A percentile compares a stretch with the other conserved stretches of the same genome.
phyloP scores from a whole-genome alignment of 352 stramenopile genomes.

The Paralagenidium karlingii region DNA sequence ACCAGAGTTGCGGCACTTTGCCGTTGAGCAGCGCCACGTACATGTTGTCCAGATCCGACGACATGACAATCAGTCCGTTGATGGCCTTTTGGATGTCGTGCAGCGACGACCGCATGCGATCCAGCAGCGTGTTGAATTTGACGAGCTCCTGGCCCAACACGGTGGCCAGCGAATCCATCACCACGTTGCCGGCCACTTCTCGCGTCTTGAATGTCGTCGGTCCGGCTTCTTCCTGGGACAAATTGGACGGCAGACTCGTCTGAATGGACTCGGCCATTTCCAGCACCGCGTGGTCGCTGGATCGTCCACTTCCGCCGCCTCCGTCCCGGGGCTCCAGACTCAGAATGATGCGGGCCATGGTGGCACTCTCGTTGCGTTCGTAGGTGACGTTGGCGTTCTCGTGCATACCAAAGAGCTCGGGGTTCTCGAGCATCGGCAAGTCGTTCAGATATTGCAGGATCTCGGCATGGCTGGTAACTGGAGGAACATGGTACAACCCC shows the following conservation, averaged over 20 bases:
- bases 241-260: constrained; percentile 29
- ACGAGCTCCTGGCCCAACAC: constrained; percentile 90
- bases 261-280: constrained; percentile 58
- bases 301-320: constrained; percentile 45
- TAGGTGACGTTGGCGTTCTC: constrained; percentile 93
- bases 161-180: constrained; percentile 89
- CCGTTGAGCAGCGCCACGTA: constrained; percentile 90
- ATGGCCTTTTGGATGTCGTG: constrained; percentile 69
- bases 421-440: constrained; percentile 81
- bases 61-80: constrained; percentile 89
- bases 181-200: constrained; percentile 54
- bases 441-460: constrained; percentile 73
- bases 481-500: constrained; percentile 80
- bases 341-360: constrained; percentile 83
- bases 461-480: constrained; percentile 12
- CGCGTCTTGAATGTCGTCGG: constrained; percentile 87
- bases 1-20: constrained; percentile 82
- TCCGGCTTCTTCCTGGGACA: constrained; percentile 80
- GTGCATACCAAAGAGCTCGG: constrained; percentile 94
- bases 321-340: constrained; percentile 81
- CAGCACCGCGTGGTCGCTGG: constrained; percentile 79
- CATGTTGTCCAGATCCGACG: constrained; percentile 92
- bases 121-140: constrained; percentile 89
- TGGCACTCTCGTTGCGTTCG: constrained; percentile 83
- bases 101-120: constrained; percentile 72